These are phyloP conservation scores for Panus rudis DNA, from an alignment of 768 basidiomycete species.

Conservation along the genomic window DNA sequence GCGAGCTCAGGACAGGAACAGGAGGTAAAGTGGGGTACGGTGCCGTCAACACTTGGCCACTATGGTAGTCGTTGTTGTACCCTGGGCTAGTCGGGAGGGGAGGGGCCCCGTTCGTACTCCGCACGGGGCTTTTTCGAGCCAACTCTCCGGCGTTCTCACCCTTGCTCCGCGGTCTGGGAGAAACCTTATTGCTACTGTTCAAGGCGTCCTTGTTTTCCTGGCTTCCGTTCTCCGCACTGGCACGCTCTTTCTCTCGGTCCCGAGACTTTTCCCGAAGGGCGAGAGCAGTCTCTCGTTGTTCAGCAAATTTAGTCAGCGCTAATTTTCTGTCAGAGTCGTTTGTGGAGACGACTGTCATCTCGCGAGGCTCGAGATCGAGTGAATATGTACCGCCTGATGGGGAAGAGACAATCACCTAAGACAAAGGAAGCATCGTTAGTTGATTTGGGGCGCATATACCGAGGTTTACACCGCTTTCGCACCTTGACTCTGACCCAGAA, in stretches of 20 bases:
- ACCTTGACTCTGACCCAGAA: slow-evolving; percentile 73
- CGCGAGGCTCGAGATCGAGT: slow-evolving; percentile 62
- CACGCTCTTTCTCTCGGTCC: no score
- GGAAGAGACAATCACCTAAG: slow-evolving; percentile 44
- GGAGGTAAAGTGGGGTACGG: not conserved
- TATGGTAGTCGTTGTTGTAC: not conserved
- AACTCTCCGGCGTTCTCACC: no score
- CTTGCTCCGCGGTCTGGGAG: no score
- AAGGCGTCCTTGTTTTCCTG: no score
- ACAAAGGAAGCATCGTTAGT: slow-evolving; percentile 3
- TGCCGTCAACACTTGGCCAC: not conserved
- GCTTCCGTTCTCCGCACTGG: no score
- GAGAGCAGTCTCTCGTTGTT: slow-evolving; percentile 25
- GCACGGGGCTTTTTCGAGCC: no score
- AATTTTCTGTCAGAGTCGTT: slow-evolving; percentile 63
- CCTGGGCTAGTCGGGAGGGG: not conserved
- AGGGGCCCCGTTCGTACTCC: not conserved
- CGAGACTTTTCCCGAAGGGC: no score
- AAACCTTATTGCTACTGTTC: no score
- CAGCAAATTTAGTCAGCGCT: slow-evolving; percentile 54
- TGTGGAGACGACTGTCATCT: slow-evolving; percentile 60
- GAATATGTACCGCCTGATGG: slow-evolving; percentile 48
- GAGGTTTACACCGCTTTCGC: slow-evolving; percentile 13
- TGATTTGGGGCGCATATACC: slow-evolving; percentile 1
- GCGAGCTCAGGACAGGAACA: not conserved